Evolutionary conservation across 257 asterid genomes (phyloP).

Genomic region (Penstemon newberryi): DNA sequence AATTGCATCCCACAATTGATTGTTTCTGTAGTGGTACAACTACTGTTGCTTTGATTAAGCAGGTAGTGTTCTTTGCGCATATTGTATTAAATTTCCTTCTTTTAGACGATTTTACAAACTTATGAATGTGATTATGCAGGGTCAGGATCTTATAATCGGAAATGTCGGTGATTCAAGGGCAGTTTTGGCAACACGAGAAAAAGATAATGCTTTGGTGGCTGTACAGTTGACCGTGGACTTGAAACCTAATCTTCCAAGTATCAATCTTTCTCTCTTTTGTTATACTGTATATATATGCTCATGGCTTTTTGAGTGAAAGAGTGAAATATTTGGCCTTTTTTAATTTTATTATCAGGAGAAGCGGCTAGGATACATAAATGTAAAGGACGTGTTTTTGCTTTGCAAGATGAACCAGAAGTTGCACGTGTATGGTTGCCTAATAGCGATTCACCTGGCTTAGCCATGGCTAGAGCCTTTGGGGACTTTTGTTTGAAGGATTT

Average conservation of each 20-base stretch:
- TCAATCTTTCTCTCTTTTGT: slow-evolving; percentile 19
- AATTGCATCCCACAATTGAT: slow-evolving; percentile 78
- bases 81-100: not conserved
- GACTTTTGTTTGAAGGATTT: slow-evolving; percentile 97
- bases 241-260: slow-evolving; percentile 99
- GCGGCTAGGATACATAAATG: slow-evolving; percentile 94
- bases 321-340: slow-evolving; percentile 4
- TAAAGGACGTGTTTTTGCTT: slow-evolving; percentile 92
- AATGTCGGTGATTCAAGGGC: slow-evolving; percentile 98
- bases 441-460: slow-evolving; percentile 95
- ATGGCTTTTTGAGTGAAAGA: not conserved
- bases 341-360: slow-evolving; percentile 55
- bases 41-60: slow-evolving; percentile 73
- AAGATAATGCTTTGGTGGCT: slow-evolving; percentile 68
- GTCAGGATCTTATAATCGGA: slow-evolving; percentile 82
- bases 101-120: not conserved
- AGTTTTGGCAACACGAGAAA: slow-evolving; percentile 80
- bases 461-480: slow-evolving; percentile 99
- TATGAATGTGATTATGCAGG: slow-evolving; percentile 49
- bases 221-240: slow-evolving; percentile 94
- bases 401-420: slow-evolving; percentile 99
- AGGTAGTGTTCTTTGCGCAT: slow-evolving; percentile 43
- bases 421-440: slow-evolving; percentile 99
- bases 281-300: not conserved
- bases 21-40: slow-evolving; percentile 95